phyloP scores from a whole-genome alignment of 768 basidiomycete species.

The Gloeophyllum trabeum region DNA sequence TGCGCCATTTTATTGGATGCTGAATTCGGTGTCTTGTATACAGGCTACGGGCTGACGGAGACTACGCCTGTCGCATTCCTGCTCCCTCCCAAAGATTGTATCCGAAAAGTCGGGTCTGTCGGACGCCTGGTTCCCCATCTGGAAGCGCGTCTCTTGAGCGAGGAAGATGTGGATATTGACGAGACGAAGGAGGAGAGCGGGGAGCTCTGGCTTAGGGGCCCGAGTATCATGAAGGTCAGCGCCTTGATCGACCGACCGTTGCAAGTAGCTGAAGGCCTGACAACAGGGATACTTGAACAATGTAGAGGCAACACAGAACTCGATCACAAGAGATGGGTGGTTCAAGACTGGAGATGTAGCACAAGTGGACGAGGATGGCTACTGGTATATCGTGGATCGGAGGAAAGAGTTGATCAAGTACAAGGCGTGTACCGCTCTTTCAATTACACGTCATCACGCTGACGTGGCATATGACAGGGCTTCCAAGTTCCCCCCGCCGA shows the following conservation, averaged over 20 bases:
- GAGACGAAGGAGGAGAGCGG: constrained; percentile 52
- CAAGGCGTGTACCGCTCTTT: constrained; percentile 16
- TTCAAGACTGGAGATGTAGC: constrained; percentile 87
- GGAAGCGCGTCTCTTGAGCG: constrained; percentile 63
- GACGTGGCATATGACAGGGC: neutral
- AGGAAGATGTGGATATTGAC: constrained; percentile 33
- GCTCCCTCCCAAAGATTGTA: constrained; percentile 29
- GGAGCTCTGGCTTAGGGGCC: constrained; percentile 76
- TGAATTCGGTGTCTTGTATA: constrained; percentile 5
- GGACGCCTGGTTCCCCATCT: constrained; percentile 68
- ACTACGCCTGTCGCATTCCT: constrained; percentile 65
- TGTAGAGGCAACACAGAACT: constrained; percentile 48
- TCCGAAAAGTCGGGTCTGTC: constrained; percentile 48
- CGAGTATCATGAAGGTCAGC: constrained; percentile 65
- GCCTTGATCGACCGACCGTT: neutral
- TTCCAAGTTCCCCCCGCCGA: constrained; percentile 30
- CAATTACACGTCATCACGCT: constrained; percentile 6
- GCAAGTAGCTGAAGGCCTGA: neutral
- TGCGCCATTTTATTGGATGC: neutral
- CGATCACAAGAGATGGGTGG: constrained; percentile 70
- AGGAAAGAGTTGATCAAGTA: constrained; percentile 18
- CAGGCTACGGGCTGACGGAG: constrained; percentile 75
- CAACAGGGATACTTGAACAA: constrained; percentile 69
- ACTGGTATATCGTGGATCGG: constrained; percentile 24
- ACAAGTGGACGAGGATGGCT: constrained; percentile 21